Evolutionary conservation across 305 asterid species (phyloP).

Genomic region (Stenogyne calaminthoides): DNA sequence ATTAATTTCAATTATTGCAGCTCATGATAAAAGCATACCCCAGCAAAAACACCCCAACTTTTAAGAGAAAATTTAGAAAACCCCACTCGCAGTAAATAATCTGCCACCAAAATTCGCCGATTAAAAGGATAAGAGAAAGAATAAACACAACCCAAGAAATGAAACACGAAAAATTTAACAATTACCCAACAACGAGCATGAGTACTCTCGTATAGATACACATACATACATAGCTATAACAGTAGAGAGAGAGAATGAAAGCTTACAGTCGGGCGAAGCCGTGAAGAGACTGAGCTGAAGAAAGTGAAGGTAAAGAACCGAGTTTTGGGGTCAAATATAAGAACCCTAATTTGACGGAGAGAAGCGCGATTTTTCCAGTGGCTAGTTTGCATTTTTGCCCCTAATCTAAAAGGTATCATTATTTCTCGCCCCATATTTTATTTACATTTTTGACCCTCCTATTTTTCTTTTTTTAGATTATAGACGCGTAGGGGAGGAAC

Average conservation of each 20-base stretch:
- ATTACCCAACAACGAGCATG: neutral
- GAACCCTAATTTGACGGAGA: slow-evolving; percentile 85
- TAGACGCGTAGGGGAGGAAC: neutral
- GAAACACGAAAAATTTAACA: slow-evolving; percentile 7
- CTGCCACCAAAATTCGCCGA: neutral
- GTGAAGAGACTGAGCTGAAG: slow-evolving; percentile 34
- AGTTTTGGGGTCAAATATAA: slow-evolving; percentile 35
- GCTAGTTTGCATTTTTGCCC: slow-evolving; percentile 35
- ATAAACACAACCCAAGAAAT: slow-evolving; percentile 20
- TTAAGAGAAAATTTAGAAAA: neutral
- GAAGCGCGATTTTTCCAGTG: slow-evolving; percentile 49
- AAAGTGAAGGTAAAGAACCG: slow-evolving; percentile 33
- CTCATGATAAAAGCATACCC: slow-evolving; percentile 22
- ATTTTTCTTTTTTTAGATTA: neutral
- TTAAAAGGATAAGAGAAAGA: slow-evolving; percentile 1
- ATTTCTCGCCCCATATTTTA: slow-evolving; percentile 22
- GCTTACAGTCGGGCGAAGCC: slow-evolving; percentile 26
- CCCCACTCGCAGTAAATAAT: neutral
- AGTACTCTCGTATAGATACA: neutral
- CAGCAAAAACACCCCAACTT: slow-evolving; percentile 6
- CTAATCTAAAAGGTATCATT: slow-evolving; percentile 22
- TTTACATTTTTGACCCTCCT: slow-evolving; percentile 1
- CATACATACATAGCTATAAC: neutral
- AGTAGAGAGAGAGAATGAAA: slow-evolving; percentile 26
- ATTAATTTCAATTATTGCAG: slow-evolving; percentile 38